phyloP scores from a whole-genome alignment of 345 rosid species.

The Moricandia arvensis region DNA sequence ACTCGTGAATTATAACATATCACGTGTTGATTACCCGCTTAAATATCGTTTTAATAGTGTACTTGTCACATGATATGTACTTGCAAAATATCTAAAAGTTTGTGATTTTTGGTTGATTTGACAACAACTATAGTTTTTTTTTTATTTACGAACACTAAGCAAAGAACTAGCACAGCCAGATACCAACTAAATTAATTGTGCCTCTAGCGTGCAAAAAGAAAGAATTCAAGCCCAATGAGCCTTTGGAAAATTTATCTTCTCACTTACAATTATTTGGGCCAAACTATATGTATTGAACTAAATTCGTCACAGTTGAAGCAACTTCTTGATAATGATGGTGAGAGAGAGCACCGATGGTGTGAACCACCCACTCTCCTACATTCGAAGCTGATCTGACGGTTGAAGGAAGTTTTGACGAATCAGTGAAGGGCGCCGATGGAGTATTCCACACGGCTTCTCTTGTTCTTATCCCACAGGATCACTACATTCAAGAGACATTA shows the following conservation, averaged over 20 bases:
- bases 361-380: constrained; percentile 31
- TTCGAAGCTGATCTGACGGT: constrained; percentile 66
- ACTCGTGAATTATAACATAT: background rate
- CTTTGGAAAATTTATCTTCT: background rate
- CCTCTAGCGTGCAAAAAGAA: background rate
- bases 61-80: background rate
- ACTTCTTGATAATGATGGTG: background rate
- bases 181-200: background rate
- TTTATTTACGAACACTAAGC: background rate
- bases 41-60: background rate
- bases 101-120: background rate
- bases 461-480: constrained; percentile 64
- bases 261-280: background rate
- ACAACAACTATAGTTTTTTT: background rate
- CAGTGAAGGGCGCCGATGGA: constrained; percentile 15
- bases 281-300: background rate
- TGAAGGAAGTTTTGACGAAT: constrained; percentile 72
- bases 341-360: background rate
- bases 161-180: background rate
- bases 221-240: background rate
- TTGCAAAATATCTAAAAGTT: background rate
- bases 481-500: constrained; percentile 55
- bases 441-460: constrained; percentile 52
- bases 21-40: background rate
- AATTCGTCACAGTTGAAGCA: background rate